Base-by-base conservation (phyloP, 1,284 basidiomycete species). In the Leccinum pallidistipes region DNA sequence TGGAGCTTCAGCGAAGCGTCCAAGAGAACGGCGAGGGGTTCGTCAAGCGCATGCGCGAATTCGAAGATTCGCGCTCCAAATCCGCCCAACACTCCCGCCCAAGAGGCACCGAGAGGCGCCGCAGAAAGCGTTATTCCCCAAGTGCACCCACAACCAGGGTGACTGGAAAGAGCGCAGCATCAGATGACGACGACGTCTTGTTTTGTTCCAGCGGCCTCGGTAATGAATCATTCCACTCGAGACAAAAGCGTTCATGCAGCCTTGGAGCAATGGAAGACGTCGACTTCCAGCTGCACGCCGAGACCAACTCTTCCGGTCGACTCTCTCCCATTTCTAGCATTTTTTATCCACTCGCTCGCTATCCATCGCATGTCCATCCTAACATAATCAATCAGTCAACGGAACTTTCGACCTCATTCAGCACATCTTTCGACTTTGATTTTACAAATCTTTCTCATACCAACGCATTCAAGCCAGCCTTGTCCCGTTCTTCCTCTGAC, bases 41-140 rank as follows among this genome's bases (percentile, higher is more conserved):
- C 54, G 81, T 90, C n/a, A 81, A 78, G 59, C 84, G 86, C 59
- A 90, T 90, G 88, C 86, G 86, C 59, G 85, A 88, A 64, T 86
- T 84, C 69, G 88, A 90, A 71, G 75, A 78, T 56, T 78, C 79
- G 32, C 78, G 84, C 56, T 79, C 79, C 47, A 74, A 75, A 68
- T 71, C 76, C 34, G 69, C 71, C 49, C 69, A 74, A 16, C 75
- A 77, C 62, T 69, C 70, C 32, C 78, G 77, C 55, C 69, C 75
- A 49, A 79, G 75, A 59, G 77, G 74, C 45, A 56, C 69, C 31
- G 74, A 76, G 59, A 74, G 73, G 66, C 75, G 79, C 59, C 78
- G 76, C 36, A 77, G 71, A 64, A 81, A 78, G 64, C 74, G 75
- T n/a, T 64, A 70, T 43, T 71, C 72, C 14, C 68, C 75, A 14